Evolutionary conservation across 2,329 filamentous ascomycete genomes (phyloP).

Genomic region (Dothideomycetes sp.): DNA sequence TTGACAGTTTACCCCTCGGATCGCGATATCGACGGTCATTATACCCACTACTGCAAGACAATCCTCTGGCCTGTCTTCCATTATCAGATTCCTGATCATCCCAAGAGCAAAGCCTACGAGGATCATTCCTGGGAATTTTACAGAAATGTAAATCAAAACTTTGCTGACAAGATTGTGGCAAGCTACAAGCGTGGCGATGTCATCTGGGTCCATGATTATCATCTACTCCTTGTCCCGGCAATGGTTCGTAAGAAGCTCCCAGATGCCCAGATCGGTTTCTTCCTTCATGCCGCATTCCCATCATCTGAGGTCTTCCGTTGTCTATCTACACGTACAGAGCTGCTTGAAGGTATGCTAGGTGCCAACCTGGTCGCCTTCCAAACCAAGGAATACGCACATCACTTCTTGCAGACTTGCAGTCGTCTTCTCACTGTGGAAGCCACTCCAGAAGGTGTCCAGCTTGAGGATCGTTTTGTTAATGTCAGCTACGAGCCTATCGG

Average conservation of each 20-base stretch:
- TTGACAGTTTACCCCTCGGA: conserved; percentile 79
- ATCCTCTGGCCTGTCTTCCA: conserved; percentile 97
- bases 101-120: conserved; percentile 95
- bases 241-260: conserved; percentile 88
- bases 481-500: conserved; percentile 80
- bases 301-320: conserved; percentile 95
- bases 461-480: conserved; percentile 89
- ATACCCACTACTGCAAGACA: conserved; percentile 93
- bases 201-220: conserved; percentile 95
- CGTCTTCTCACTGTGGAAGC: conserved; percentile 85
- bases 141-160: conserved; percentile 82
- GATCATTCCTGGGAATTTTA: conserved; percentile 97
- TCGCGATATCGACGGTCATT: conserved; percentile 89
- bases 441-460: conserved; percentile 74
- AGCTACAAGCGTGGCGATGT: conserved; percentile 91
- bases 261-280: conserved; percentile 92
- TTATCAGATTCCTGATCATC: conserved; percentile 95
- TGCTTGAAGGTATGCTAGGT: conserved; percentile 86
- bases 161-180: conserved; percentile 80
- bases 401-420: conserved; percentile 93
- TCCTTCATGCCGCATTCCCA: conserved; percentile 88
- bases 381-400: conserved; percentile 82
- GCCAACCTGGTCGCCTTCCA: conserved; percentile 91
- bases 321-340: conserved; percentile 72
- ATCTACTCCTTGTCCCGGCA: conserved; percentile 75